Evolutionary conservation across 2,329 filamentous ascomycete species (phyloP), one percentile per base, ranked within the genome.

Genomic region (Huntiella savannae): DNA sequence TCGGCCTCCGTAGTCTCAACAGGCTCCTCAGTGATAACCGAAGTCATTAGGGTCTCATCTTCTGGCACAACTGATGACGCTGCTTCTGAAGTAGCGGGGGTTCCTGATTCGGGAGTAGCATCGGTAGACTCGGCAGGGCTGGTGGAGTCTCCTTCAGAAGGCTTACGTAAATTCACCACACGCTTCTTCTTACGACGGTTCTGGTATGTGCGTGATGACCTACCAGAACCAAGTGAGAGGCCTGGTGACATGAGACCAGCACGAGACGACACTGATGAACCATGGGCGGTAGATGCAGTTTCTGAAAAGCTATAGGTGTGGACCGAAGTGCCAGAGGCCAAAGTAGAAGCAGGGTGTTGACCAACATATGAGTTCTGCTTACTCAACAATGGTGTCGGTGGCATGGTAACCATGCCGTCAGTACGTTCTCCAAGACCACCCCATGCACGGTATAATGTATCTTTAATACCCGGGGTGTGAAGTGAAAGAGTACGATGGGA

Each of bases 361-460:
- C 36, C 45, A 11, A 42, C 32, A 45, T 76, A 71, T 1, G 79
- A 83, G 47, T 78, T 72, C 4, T 73, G 73, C 57, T 78, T 72
- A 37, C 70, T 71, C 13, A 84, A 59, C 38, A 68, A 68, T 4
- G 71, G 71, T 2, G 69, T 66, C n/a, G 39, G 33, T 10, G 48
- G 33, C 12, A 47, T 33, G 10, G 41, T 38, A 12, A 60, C 70
- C 52, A 56, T 53, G 48, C 66, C 57, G 49, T 91, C 82, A 38
- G 69, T 69, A 49, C 77, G 70, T 51, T 94, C 86, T 43, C 74
- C 70, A 33, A 79, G 75, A 36, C 82, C 82, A 12, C 88, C 83
- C 84, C 87, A 94, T 32, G 88, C 91, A 50, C 91, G 75, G 60
- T 93, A 95, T 19, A 96, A 80, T 3, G 84, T 83, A 60, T 96